Percentiles rank a stretch among this genome's conserved stretches.
Conservation (phyloP, 2,329 filamentous ascomycete species). For the Verticillium klebahnii region DNA sequence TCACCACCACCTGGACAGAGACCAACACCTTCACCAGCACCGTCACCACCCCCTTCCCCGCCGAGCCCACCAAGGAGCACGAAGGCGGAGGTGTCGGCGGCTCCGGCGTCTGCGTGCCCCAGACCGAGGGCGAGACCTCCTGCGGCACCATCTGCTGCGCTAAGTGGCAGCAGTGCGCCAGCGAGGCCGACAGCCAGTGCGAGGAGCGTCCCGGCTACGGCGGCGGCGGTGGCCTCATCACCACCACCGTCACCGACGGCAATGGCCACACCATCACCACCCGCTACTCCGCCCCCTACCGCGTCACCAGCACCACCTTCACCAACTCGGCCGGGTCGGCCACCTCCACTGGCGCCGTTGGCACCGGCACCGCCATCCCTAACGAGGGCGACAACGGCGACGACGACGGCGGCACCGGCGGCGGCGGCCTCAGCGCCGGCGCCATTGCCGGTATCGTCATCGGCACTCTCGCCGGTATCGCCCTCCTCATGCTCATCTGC, state of each 20-base stretch:
- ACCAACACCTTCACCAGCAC: constrained; percentile 58
- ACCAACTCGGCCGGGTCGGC: constrained; percentile 37
- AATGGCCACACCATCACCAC: constrained; percentile 46
- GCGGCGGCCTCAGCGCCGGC: constrained; percentile 56
- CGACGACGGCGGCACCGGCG: constrained; percentile 29
- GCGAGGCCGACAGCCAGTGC: constrained; percentile 48
- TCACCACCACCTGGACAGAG: constrained; percentile 57
- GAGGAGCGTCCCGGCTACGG: constrained; percentile 32
- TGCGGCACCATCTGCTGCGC: constrained; percentile 71
- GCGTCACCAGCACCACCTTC: constrained; percentile 49
- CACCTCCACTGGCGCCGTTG: constrained; percentile 44
- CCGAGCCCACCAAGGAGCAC: constrained; percentile 34
- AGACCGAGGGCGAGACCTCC: constrained; percentile 47
- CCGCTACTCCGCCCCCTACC: constrained; percentile 45
- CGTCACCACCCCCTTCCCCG: constrained; percentile 41
- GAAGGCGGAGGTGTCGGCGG: constrained; percentile 4
- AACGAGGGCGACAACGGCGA: constrained; percentile 21
- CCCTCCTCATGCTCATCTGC: constrained; percentile 65
- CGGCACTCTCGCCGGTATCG: constrained; percentile 62
- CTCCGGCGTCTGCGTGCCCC: constrained; percentile 43
- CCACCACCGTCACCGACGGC: constrained; percentile 36
- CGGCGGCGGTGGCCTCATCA: constrained; percentile 22
- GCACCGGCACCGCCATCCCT: constrained; percentile 44
- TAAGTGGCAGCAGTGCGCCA: constrained; percentile 62
- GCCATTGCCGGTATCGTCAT: constrained; percentile 81